phyloP scores from a whole-genome alignment of 2,329 filamentous ascomycete species.

The Botrytis pseudocinerea region DNA sequence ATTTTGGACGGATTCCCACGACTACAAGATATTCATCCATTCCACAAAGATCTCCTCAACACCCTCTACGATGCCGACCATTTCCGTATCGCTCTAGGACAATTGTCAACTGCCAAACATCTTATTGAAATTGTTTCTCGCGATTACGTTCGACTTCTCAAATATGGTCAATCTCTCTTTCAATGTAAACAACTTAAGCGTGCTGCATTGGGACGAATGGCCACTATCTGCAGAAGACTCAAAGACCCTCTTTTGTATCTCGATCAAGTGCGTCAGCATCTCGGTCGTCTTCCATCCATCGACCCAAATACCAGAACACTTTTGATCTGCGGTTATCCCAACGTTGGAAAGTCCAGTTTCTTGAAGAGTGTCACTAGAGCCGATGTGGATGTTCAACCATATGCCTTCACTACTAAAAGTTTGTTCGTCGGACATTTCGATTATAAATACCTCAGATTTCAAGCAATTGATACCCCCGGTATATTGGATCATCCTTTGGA shows the following conservation, averaged over 20 bases:
- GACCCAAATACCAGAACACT: constrained; percentile 96
- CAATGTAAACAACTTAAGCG: constrained; percentile 99
- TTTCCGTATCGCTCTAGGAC: constrained; percentile 94
- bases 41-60: constrained; percentile 84
- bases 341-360: constrained; percentile 97
- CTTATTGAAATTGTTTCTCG: constrained; percentile 93
- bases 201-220: constrained; percentile 95
- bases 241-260: constrained; percentile 95
- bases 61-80: constrained; percentile 98
- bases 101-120: constrained; percentile 93
- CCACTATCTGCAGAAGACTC: constrained; percentile 89
- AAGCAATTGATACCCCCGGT: constrained; percentile 97
- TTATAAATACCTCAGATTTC: constrained; percentile 88
- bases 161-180: constrained; percentile 95
- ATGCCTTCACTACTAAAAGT: constrained; percentile 97
- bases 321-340: constrained; percentile 95
- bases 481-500: constrained; percentile 96
- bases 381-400: constrained; percentile 95
- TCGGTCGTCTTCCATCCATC: constrained; percentile 96
- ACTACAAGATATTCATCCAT: constrained; percentile 91
- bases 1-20: constrained; percentile 94
- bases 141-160: constrained; percentile 93
- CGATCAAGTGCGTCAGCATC: constrained; percentile 94
- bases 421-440: constrained; percentile 98
- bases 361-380: constrained; percentile 87